phyloP scores from a whole-genome alignment of 805 yeast genomes.

The Candida loeiensis region DNA sequence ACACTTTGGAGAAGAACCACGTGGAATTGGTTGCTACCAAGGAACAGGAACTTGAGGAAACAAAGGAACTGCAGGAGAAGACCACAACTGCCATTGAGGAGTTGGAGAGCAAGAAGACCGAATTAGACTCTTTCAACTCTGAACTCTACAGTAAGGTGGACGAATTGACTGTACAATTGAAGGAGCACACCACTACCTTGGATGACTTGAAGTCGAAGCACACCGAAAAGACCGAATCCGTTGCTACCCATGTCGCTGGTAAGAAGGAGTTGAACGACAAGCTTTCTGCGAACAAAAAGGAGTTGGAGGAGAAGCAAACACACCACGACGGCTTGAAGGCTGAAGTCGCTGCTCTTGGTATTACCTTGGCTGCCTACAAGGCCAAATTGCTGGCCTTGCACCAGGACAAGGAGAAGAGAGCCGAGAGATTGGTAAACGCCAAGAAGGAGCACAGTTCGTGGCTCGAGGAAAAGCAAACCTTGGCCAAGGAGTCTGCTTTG shows the following conservation, averaged over 20 bases:
- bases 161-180: slow-evolving; percentile 40
- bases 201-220: slow-evolving; percentile 32
- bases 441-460: slow-evolving; percentile 38
- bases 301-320: slow-evolving; percentile 34
- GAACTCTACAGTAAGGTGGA: slow-evolving; percentile 39
- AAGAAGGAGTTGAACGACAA: slow-evolving; percentile 42
- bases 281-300: slow-evolving; percentile 34
- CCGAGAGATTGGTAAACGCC: slow-evolving; percentile 38
- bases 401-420: slow-evolving; percentile 36
- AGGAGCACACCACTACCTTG: slow-evolving; percentile 33
- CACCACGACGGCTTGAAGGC: slow-evolving; percentile 34
- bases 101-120: slow-evolving; percentile 41
- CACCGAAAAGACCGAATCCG: slow-evolving; percentile 25
- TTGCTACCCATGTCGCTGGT: slow-evolving; percentile 26
- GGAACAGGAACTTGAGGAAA: slow-evolving; percentile 40
- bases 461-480: slow-evolving; percentile 44
- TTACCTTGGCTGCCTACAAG: slow-evolving; percentile 43
- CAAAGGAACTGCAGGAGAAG: slow-evolving; percentile 39
- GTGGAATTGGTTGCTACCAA: slow-evolving; percentile 44
- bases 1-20: slow-evolving; percentile 39
- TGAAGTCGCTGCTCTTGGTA: slow-evolving; percentile 43
- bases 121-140: slow-evolving; percentile 36
- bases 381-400: slow-evolving; percentile 39
- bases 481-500: slow-evolving; percentile 35
- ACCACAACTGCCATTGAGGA: slow-evolving; percentile 45